phyloP scores from a whole-genome alignment of 176 grass and related monocot species.

The Oryza meyeriana region DNA sequence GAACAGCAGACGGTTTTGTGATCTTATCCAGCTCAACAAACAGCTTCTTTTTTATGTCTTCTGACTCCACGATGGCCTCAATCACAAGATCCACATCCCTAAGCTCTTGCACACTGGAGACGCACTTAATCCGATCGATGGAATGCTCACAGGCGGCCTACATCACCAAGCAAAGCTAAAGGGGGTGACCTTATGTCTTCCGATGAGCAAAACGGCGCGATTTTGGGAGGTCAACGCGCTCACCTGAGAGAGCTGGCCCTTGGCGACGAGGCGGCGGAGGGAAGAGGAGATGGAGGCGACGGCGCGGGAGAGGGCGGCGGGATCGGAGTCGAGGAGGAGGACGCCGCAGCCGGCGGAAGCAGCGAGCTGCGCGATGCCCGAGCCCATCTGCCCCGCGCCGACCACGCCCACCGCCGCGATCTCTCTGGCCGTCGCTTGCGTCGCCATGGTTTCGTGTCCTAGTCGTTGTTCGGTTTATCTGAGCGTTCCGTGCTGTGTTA shows the following conservation, averaged over 20 bases:
- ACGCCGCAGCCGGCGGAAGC: conserved; percentile 59
- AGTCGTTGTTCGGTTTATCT: background rate
- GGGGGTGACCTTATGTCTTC: background rate
- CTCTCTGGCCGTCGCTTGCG: conserved; percentile 5
- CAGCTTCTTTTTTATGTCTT: conserved; percentile 25
- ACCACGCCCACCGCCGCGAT: conserved; percentile 62
- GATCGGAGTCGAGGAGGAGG: conserved; percentile 68
- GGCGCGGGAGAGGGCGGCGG: conserved; percentile 56
- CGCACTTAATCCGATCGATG: conserved; percentile 62
- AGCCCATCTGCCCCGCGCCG: conserved; percentile 93
- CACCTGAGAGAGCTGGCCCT: conserved; percentile 73
- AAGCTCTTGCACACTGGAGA: conserved; percentile 63
- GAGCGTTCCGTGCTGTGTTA: background rate
- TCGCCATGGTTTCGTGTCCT: conserved; percentile 28
- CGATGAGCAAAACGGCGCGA: background rate
- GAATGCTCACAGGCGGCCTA: conserved; percentile 57
- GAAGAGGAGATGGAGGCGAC: conserved; percentile 60
- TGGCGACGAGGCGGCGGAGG: conserved; percentile 61
- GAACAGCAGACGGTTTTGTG: conserved; percentile 74
- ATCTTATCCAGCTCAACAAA: conserved; percentile 69
- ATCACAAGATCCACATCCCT: conserved; percentile 66
- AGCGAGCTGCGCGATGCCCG: conserved; percentile 87
- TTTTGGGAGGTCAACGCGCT: background rate
- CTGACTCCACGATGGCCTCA: conserved; percentile 72
- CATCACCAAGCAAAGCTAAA: background rate